Percentiles rank a stretch among this genome's conserved stretches.
These are phyloP conservation scores for Puccinellia tenuiflora DNA, from an alignment of 176 grass and related monocot species.

Conservation along the genomic window DNA sequence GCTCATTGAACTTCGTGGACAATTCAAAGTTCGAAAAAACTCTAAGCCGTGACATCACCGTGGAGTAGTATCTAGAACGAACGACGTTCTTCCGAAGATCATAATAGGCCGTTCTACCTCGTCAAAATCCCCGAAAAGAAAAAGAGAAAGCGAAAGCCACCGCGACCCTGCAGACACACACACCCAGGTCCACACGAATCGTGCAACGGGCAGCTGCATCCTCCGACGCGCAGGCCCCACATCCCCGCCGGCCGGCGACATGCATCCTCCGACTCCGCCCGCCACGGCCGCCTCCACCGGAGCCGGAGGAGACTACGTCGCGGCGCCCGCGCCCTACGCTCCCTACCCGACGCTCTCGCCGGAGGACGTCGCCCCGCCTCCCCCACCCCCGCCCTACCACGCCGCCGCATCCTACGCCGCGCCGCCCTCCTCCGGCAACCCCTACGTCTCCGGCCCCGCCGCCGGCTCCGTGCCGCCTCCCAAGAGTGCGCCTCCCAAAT, in stretches of 20 bases:
- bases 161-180: not conserved
- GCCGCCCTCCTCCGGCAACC: slow-evolving; percentile 56
- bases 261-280: slow-evolving; percentile 58
- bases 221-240: not conserved
- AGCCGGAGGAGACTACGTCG: not conserved
- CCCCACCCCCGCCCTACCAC: slow-evolving; percentile 40
- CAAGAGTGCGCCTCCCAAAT: slow-evolving; percentile 58
- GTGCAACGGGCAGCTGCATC: slow-evolving; percentile 1
- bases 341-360: slow-evolving; percentile 48
- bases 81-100: not conserved
- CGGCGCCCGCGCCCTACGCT: slow-evolving; percentile 28
- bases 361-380: slow-evolving; percentile 50
- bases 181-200: slow-evolving; percentile 24
- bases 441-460: slow-evolving; percentile 57
- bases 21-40: not conserved
- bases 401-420: slow-evolving; percentile 29
- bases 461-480: slow-evolving; percentile 16
- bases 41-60: not conserved
- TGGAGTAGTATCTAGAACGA: not conserved
- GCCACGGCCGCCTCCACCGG: slow-evolving; percentile 15
- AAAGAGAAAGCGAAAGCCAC: not conserved
- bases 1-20: too few species aligned
- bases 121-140: slow-evolving; percentile 9
- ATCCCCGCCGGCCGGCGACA: slow-evolving; percentile 15
- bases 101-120: not conserved